A percentile compares a stretch with the other conserved stretches of the same genome.
These are phyloP conservation scores for Colletotrichum lini DNA, from an alignment of 2,329 filamentous ascomycete species.

Conservation along the genomic window DNA sequence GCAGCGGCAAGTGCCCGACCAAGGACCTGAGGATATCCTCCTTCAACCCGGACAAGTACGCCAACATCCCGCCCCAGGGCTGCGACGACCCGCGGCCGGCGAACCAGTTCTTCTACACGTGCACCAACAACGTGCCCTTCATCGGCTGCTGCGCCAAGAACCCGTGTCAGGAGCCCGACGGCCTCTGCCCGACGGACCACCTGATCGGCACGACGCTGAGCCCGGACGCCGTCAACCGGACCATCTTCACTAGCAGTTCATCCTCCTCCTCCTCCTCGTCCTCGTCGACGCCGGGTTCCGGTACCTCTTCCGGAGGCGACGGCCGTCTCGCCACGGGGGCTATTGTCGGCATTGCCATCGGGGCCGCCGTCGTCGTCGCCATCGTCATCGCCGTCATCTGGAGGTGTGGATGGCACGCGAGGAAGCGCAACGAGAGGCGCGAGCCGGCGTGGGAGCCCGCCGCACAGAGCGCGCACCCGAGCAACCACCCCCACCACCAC, in stretches of 20 bases:
- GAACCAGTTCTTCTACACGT: slow-evolving; percentile 52
- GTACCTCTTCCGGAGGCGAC: not conserved
- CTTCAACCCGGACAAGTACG: slow-evolving; percentile 48
- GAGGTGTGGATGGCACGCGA: slow-evolving; percentile 37
- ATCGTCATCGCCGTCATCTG: slow-evolving; percentile 36
- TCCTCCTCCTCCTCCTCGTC: not conserved
- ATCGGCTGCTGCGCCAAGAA: slow-evolving; percentile 56
- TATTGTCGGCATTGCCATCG: slow-evolving; percentile 45
- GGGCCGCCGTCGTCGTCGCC: slow-evolving; percentile 33
- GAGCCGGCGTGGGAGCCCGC: slow-evolving; percentile 36
- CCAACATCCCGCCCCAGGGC: slow-evolving; percentile 49
- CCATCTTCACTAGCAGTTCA: slow-evolving; percentile 34
- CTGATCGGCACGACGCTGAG: slow-evolving; percentile 49
- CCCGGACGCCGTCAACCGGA: slow-evolving; percentile 35
- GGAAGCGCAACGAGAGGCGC: slow-evolving; percentile 39
- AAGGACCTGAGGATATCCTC: slow-evolving; percentile 47
- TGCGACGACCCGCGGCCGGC: slow-evolving; percentile 47
- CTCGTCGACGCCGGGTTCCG: not conserved
- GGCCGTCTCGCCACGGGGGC: slow-evolving; percentile 35
- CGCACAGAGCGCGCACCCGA: slow-evolving; percentile 15
- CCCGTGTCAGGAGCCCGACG: slow-evolving; percentile 48
- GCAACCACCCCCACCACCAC: slow-evolving; percentile 26
- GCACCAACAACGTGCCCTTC: slow-evolving; percentile 51
- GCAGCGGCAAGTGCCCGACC: slow-evolving; percentile 52
- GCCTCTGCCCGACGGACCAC: slow-evolving; percentile 45